Percentiles rank a stretch among this genome's conserved stretches.
Conservation (phyloP, 2,329 filamentous ascomycete genomes). For the Aureobasidium lini region DNA sequence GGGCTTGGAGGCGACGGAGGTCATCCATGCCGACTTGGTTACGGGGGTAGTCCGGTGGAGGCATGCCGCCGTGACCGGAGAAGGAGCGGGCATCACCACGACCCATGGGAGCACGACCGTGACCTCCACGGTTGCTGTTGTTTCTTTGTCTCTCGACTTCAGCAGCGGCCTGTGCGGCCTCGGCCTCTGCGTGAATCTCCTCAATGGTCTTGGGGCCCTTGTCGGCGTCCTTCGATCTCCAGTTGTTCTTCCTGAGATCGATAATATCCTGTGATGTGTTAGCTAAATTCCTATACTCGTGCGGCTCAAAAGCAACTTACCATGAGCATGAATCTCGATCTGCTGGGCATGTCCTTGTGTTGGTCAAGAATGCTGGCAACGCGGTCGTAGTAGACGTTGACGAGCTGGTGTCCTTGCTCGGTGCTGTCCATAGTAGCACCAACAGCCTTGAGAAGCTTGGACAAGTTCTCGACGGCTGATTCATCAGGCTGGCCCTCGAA, state of each 20-base stretch:
- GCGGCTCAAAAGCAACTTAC: conserved; percentile 27
- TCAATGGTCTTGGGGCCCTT: conserved; percentile 97
- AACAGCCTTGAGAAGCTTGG: conserved; percentile 85
- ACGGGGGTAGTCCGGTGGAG: conserved; percentile 60
- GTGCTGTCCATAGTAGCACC: conserved; percentile 79
- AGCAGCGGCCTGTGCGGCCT: conserved; percentile 71
- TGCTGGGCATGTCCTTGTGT: conserved; percentile 67
- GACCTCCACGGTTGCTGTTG: conserved; percentile 55
- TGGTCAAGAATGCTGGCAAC: conserved; percentile 77
- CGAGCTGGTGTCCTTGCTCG: conserved; percentile 72
- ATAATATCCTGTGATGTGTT: conserved; percentile 56
- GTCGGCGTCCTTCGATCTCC: conserved; percentile 86
- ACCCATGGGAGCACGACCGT: conserved; percentile 62
- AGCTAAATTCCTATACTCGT: not conserved
- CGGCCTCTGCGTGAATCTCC: conserved; percentile 79
- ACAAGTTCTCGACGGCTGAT: conserved; percentile 91
- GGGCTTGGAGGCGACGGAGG: conserved; percentile 68
- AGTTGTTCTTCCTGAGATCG: conserved; percentile 69
- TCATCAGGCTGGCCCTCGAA: conserved; percentile 91
- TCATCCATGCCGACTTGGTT: conserved; percentile 91
- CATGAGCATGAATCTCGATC: conserved; percentile 94
- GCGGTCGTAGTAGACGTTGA: conserved; percentile 88
- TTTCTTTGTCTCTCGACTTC: conserved; percentile 55
- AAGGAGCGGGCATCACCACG: conserved; percentile 85
- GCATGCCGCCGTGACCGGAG: conserved; percentile 58